These are phyloP conservation scores for Geotrichum restrictum DNA, from an alignment of 1,139 yeast genomes.

Conservation along the genomic window DNA sequence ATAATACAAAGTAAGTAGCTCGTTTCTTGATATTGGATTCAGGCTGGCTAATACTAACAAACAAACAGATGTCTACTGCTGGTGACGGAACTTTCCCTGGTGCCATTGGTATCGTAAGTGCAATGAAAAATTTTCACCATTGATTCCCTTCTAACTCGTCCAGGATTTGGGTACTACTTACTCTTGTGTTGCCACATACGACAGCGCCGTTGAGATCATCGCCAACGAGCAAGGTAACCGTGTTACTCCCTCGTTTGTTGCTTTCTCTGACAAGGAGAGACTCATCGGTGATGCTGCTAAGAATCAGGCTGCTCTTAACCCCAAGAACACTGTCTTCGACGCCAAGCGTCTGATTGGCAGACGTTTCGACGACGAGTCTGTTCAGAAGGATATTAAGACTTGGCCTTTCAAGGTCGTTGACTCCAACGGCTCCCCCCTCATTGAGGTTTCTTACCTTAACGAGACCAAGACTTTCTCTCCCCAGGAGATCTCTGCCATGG, in stretches of 20 bases:
- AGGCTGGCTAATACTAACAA: not conserved
- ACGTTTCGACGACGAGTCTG: slow-evolving; percentile 83
- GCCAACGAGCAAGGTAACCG: slow-evolving; percentile 99
- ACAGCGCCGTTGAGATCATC: slow-evolving; percentile 79
- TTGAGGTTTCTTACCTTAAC: slow-evolving; percentile 89
- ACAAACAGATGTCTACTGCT: slow-evolving; percentile 23
- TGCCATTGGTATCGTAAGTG: slow-evolving; percentile 85
- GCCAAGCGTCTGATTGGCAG: slow-evolving; percentile 98
- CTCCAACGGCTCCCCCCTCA: slow-evolving; percentile 80
- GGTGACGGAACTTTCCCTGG: slow-evolving; percentile 97
- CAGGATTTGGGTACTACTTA: slow-evolving; percentile 85
- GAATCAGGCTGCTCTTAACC: slow-evolving; percentile 98
- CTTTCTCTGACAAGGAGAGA: slow-evolving; percentile 96
- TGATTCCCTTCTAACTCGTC: too few species aligned
- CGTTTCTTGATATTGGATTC: not conserved
- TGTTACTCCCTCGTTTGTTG: slow-evolving; percentile 97
- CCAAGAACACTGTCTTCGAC: slow-evolving; percentile 92
- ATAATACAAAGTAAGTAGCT: slow-evolving; percentile 1
- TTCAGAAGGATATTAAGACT: slow-evolving; percentile 92
- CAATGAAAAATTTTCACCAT: not conserved
- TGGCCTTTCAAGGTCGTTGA: slow-evolving; percentile 96
- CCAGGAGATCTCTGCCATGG: slow-evolving; percentile 96
- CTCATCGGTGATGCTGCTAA: slow-evolving; percentile 98
- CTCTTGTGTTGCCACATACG: slow-evolving; percentile 85
- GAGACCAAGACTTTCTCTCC: slow-evolving; percentile 94